Percentiles rank a stretch among this genome's conserved stretches.
These are phyloP conservation scores for Pseudogymnoascus sp. DNA, from an alignment of 2,329 filamentous ascomycete species.

Conservation along the genomic window DNA sequence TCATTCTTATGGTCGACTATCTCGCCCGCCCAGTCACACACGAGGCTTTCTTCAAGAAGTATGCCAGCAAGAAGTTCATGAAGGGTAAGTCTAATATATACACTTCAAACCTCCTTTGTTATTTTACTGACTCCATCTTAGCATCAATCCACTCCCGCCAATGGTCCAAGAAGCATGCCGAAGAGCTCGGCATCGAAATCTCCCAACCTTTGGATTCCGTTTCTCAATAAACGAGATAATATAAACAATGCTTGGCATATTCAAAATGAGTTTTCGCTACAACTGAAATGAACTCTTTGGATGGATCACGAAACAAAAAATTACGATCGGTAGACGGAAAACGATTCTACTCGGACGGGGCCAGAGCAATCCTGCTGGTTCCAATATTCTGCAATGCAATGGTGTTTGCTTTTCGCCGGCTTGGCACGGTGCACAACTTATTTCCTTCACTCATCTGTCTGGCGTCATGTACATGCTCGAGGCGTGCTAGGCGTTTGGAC, in stretches of 20 bases:
- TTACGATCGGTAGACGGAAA: conserved; percentile 10
- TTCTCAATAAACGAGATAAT: conserved; percentile 19
- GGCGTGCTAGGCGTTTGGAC: conserved; percentile 8
- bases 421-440: not conserved
- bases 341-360: not conserved
- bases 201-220: conserved; percentile 25
- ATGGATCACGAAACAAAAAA: conserved; percentile 10
- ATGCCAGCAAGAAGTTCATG: conserved; percentile 97
- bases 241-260: conserved; percentile 10
- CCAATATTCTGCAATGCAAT: conserved; percentile 6
- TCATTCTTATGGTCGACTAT: conserved; percentile 94
- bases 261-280: conserved; percentile 9
- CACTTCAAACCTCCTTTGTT: not conserved
- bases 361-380: conserved; percentile 6
- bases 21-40: conserved; percentile 83
- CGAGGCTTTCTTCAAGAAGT: conserved; percentile 99
- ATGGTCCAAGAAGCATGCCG: conserved; percentile 81
- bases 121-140: conserved; percentile 34
- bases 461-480: conserved; percentile 8
- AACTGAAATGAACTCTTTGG: conserved; percentile 10
- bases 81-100: conserved; percentile 61
- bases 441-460: conserved; percentile 7
- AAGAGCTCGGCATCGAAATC: conserved; percentile 44
- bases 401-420: conserved; percentile 5
- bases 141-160: conserved; percentile 85